Conservation (phyloP, 1,139 yeast genomes). For the Geotrichum reessii region DNA sequence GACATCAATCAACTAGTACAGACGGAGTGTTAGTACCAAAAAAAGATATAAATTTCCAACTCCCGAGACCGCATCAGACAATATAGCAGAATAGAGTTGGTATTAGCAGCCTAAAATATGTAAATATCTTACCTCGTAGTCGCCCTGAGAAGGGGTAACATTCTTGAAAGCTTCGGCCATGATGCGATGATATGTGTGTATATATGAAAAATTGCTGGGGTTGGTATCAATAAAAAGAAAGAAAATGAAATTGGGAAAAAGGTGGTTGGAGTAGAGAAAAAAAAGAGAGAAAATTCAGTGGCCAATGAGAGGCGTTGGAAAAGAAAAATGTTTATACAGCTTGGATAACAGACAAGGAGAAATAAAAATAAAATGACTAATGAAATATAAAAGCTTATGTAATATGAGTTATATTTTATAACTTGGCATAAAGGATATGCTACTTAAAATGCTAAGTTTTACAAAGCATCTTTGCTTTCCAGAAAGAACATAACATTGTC, state of each 20-base stretch:
- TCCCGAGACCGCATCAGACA: not conserved
- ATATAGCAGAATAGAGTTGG: not conserved
- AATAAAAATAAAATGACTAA: not conserved
- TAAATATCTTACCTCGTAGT: conserved; percentile 14
- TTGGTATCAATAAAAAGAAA: not conserved
- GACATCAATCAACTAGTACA: conserved; percentile 51
- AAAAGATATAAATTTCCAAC: not conserved
- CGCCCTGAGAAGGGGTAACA: conserved; percentile 18
- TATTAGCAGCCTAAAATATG: not conserved
- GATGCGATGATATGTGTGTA: not conserved
- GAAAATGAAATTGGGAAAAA: not conserved
- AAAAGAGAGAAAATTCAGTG: conserved; percentile 2
- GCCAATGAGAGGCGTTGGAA: conserved; percentile 7
- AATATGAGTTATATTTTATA: not conserved
- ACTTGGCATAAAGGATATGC: not conserved
- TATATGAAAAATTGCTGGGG: not conserved
- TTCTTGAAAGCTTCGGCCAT: conserved; percentile 18
- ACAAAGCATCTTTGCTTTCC: no score
- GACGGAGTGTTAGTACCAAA: not conserved
- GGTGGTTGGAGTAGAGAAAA: conserved; percentile 9
- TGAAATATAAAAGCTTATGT: not conserved
- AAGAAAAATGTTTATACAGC: not conserved
- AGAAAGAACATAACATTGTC: no score
- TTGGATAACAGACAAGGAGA: not conserved
- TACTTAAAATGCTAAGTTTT: not conserved